Percentiles rank a stretch among this genome's conserved stretches.
phyloP scores from a whole-genome alignment of 495 filamentous ascomycete genomes.

The Trichoderma reesei region DNA sequence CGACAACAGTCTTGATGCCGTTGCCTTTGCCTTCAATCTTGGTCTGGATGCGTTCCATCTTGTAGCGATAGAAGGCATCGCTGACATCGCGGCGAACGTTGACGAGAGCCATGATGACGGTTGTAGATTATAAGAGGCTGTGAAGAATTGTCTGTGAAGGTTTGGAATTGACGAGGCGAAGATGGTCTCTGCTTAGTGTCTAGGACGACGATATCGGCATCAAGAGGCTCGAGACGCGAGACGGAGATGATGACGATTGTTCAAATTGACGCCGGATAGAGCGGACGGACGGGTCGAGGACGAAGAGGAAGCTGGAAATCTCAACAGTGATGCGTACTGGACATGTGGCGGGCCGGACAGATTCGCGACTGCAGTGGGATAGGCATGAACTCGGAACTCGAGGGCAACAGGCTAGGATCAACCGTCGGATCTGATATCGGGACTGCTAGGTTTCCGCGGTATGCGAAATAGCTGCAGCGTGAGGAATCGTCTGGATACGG shows the following conservation, averaged over 20 bases:
- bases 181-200: background rate
- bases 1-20: slow-evolving; percentile 92
- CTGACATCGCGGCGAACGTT: slow-evolving; percentile 98
- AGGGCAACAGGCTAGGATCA: slow-evolving; percentile 50
- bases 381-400: slow-evolving; percentile 41
- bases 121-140: slow-evolving; percentile 27
- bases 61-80: slow-evolving; percentile 99
- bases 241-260: slow-evolving; percentile 24
- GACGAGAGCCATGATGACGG: slow-evolving; percentile 55
- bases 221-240: slow-evolving; percentile 17
- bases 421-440: slow-evolving; percentile 75
- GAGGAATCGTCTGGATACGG: slow-evolving; percentile 62
- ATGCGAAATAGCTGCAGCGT: slow-evolving; percentile 91
- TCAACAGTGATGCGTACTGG: slow-evolving; percentile 36
- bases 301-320: slow-evolving; percentile 27
- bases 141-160: slow-evolving; percentile 20
- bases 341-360: slow-evolving; percentile 39
- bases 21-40: slow-evolving; percentile 99
- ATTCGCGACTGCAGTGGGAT: slow-evolving; percentile 28
- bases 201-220: slow-evolving; percentile 13
- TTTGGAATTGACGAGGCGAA: background rate
- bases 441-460: slow-evolving; percentile 81
- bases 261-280: slow-evolving; percentile 41
- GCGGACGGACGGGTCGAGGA: slow-evolving; percentile 14
- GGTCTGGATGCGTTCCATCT: slow-evolving; percentile 97